A percentile compares a stretch with the other conserved stretches of the same genome.
Conservation (phyloP, 495 filamentous ascomycete species). For the Penicillium canariense region DNA sequence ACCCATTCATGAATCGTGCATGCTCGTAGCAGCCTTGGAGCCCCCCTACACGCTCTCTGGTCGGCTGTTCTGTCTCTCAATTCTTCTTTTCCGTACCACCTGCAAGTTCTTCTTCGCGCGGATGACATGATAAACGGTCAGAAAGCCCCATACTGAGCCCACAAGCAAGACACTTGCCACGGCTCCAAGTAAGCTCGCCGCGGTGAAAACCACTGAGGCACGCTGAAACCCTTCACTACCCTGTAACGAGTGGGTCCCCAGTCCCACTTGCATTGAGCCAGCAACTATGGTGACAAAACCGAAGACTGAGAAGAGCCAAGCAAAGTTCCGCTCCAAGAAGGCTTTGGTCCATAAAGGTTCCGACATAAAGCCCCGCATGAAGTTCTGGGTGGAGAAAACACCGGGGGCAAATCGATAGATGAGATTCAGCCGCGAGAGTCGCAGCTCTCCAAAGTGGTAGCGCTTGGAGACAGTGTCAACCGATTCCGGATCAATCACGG, state of each 20-base stretch:
- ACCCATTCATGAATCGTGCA: neutral
- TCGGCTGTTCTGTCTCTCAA: neutral
- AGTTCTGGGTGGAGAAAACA: neutral
- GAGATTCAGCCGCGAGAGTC: conserved; percentile 4
- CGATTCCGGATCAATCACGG: neutral
- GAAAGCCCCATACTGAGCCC: neutral
- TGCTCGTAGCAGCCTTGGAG: no score
- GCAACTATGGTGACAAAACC: conserved; percentile 5
- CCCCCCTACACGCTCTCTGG: neutral
- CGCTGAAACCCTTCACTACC: neutral
- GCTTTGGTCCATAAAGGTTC: neutral
- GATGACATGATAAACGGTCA: conserved; percentile 1
- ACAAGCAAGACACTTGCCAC: neutral
- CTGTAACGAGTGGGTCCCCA: conserved; percentile 5
- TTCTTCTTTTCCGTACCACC: neutral
- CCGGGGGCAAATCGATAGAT: conserved; percentile 4
- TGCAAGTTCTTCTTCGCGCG: conserved; percentile 6
- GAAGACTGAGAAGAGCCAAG: conserved; percentile 10
- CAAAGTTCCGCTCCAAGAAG: conserved; percentile 6
- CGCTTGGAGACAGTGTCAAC: conserved; percentile 4
- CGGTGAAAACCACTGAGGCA: conserved; percentile 5
- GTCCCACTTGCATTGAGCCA: conserved; percentile 6
- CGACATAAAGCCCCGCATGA: conserved; percentile 4
- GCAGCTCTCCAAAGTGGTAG: conserved; percentile 12
- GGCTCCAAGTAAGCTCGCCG: conserved; percentile 1